These are phyloP conservation scores for Ascomycota sp. DNA, from an alignment of 2,329 filamentous ascomycete genomes.

Conservation along the genomic window DNA sequence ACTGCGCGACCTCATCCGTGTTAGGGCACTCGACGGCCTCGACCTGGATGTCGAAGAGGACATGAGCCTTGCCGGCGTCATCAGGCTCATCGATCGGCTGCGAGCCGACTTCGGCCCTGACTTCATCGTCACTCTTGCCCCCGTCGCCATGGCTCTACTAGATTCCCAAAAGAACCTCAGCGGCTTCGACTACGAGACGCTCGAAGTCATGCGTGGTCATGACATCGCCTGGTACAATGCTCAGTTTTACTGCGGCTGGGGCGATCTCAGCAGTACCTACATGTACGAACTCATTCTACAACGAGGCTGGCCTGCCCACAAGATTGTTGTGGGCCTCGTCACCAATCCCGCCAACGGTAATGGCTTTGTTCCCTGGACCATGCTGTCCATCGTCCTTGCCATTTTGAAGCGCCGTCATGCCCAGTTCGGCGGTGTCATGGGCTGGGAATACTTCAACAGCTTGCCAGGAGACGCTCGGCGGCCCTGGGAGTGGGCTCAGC, in stretches of 20 bases:
- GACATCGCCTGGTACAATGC: conserved; percentile 71
- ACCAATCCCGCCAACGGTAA: conserved; percentile 54
- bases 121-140: conserved; percentile 64
- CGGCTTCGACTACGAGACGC: conserved; percentile 57
- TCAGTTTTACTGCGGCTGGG: conserved; percentile 88
- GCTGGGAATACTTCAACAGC: conserved; percentile 88
- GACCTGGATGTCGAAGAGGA: conserved; percentile 65
- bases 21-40: conserved; percentile 41
- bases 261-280: conserved; percentile 23
- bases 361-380: conserved; percentile 27
- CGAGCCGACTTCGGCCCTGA: conserved; percentile 42
- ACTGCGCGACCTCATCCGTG: conserved; percentile 39
- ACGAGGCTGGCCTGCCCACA: conserved; percentile 47
- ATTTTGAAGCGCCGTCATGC: conserved; percentile 28
- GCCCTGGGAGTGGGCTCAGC: conserved; percentile 60
- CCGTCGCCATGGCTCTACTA: conserved; percentile 52
- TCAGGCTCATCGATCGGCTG: conserved; percentile 43
- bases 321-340: conserved; percentile 59
- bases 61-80: conserved; percentile 43
- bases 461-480: conserved; percentile 35
- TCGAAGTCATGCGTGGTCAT: conserved; percentile 43
- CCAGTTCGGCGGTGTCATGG: conserved; percentile 69
- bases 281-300: conserved; percentile 29
- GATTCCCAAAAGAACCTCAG: conserved; percentile 38
- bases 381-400: conserved; percentile 20